phyloP scores from a whole-genome alignment of 257 asterid species.

The Salvia miltiorrhiza region DNA sequence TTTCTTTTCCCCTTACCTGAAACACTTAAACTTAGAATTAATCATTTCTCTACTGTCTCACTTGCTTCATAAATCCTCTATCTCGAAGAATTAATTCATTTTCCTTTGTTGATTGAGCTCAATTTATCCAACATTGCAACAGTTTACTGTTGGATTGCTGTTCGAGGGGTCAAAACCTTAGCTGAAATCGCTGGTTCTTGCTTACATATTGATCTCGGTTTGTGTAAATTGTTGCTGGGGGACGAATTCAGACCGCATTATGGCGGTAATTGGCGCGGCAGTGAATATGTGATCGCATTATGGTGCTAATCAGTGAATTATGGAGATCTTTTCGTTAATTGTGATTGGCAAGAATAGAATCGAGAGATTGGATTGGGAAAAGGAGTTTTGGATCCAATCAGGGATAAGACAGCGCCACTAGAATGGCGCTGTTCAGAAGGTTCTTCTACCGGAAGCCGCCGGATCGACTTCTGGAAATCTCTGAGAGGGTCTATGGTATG shows the following conservation, averaged over 20 bases:
- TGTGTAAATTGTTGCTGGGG: background rate
- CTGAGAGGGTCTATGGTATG: conserved; percentile 97
- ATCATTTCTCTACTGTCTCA: conserved; percentile 28
- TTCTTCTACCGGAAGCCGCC: conserved; percentile 99
- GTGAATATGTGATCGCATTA: conserved; percentile 26
- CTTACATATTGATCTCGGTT: background rate
- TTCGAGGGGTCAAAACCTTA: conserved; percentile 27
- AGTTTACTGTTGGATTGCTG: conserved; percentile 23
- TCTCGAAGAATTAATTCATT: conserved; percentile 6
- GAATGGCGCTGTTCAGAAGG: conserved; percentile 99
- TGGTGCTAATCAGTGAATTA: conserved; percentile 27
- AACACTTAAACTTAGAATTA: conserved; percentile 27
- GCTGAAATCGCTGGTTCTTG: conserved; percentile 15
- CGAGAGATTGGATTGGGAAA: conserved; percentile 23
- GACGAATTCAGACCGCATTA: conserved; percentile 26
- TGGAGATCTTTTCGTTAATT: conserved; percentile 36
- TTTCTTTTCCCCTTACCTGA: conserved; percentile 18
- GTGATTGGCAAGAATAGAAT: conserved; percentile 6
- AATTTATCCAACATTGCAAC: conserved; percentile 2
- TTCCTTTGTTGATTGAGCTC: conserved; percentile 8
- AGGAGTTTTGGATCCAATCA: conserved; percentile 63
- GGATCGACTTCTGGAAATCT: conserved; percentile 98
- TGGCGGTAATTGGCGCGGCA: conserved; percentile 16
- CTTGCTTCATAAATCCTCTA: conserved; percentile 29
- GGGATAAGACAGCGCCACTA: conserved; percentile 81